Conservation (phyloP, 2,329 filamentous ascomycete species). For the Claviceps africana region DNA sequence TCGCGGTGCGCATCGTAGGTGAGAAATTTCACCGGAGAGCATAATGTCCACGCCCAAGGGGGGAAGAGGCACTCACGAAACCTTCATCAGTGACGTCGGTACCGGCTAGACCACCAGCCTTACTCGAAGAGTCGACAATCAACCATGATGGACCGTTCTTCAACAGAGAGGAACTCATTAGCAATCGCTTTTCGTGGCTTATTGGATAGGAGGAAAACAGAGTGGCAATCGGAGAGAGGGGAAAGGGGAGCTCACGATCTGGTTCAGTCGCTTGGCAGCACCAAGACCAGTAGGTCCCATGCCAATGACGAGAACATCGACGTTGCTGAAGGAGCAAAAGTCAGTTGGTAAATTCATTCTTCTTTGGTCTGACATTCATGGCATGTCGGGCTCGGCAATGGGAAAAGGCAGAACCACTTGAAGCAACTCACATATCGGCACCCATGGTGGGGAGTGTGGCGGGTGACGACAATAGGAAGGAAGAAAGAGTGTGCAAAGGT, state of each 20-base stretch:
- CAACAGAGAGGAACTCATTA: slow-evolving; percentile 10
- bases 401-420: background rate
- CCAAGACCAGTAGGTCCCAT: slow-evolving; percentile 94
- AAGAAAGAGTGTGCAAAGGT: background rate
- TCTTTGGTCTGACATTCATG: slow-evolving; percentile 5
- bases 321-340: slow-evolving; percentile 46
- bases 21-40: background rate
- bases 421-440: slow-evolving; percentile 23
- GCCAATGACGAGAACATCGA: slow-evolving; percentile 96
- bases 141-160: slow-evolving; percentile 90
- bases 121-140: slow-evolving; percentile 85
- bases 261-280: slow-evolving; percentile 93
- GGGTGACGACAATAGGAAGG: slow-evolving; percentile 2
- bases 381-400: background rate
- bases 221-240: slow-evolving; percentile 14
- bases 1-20: background rate
- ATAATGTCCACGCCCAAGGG: background rate
- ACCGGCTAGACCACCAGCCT: slow-evolving; percentile 85
- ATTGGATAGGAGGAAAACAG: background rate
- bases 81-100: slow-evolving; percentile 92
- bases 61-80: slow-evolving; percentile 56
- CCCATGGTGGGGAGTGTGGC: slow-evolving; percentile 23
- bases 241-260: slow-evolving; percentile 54
- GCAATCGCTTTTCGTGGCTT: slow-evolving; percentile 9
- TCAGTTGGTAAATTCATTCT: slow-evolving; percentile 5